Base-by-base conservation (phyloP, 2,329 filamentous ascomycete genomes). In the Colletotrichum sidae region DNA sequence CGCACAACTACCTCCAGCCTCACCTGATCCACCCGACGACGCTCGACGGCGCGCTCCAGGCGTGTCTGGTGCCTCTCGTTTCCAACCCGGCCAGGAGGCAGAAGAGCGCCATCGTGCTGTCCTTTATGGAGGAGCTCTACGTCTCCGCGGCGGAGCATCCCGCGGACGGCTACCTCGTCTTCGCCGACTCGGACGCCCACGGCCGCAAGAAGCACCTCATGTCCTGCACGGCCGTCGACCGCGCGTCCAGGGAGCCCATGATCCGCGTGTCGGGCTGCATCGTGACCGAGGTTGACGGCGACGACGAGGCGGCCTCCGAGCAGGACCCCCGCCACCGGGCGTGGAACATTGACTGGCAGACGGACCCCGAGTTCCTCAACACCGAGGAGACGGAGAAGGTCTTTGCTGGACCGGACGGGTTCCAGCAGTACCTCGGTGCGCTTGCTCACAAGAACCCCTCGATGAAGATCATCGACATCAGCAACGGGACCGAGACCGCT, bases 401-500 rank as follows among this genome's bases (percentile, higher is more conserved):
- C 7, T 51, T 25, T 25, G 12, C 11, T 2, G 10, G 35, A 34
- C 47, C 25, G 8, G 17, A 34, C 8, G 13, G 53, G 9, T 55
- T 55, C 25, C 37, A 34, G 39, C 25, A 15, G 46, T 51, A 51
- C 17, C 11, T 49, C 25, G 13, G 39, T 7, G 34, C 47, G 2
- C 51, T 70, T 6, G 67, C 67, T 6, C 70, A 77, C 66, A 74
- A 75, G 56, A 73, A 74, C 37, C 73, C 76, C 5, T 68, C 67
- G 7, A 69, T 79, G 58, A 69, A 70, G 9, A 72, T 79, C 39
- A 72, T 80, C 7, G 78, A 80, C 60, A 70, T 80, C 25, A 76
- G 76, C 15, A 72, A 73, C 8, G 76, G 75, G 5, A 72, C 73
- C 8, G 76, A 75, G 5, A 78, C 72, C 2, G 75, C 74, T 6